Evolutionary conservation across 371 early-diverging fungal species (phyloP).

Genomic region (Amoeboaphelidium protococcarum): DNA sequence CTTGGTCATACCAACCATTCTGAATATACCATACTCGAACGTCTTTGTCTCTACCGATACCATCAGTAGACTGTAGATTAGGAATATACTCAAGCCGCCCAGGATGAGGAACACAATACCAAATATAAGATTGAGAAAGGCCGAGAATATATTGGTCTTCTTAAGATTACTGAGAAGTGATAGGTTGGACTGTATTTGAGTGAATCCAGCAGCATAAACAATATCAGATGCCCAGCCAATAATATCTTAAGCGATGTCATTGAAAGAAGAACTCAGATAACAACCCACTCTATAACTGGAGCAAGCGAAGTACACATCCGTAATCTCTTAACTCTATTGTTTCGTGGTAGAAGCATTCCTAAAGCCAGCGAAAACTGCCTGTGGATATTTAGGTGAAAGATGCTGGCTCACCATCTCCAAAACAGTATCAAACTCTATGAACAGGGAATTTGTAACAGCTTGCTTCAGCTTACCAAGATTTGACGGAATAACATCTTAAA

Average conservation of each 20-base stretch:
- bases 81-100: constrained; percentile 5
- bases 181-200: not conserved
- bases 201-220: constrained; percentile 3
- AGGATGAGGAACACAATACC: constrained; percentile 7
- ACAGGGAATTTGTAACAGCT: no score
- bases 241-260: constrained; percentile 1
- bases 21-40: constrained; percentile 9
- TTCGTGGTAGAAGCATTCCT: no score
- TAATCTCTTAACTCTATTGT: no score
- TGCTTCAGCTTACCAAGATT: no score
- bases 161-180: constrained; percentile 2
- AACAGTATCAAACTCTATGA: no score
- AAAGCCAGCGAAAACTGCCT: no score
- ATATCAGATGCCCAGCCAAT: constrained; percentile 6
- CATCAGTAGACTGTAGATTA: constrained; percentile 12
- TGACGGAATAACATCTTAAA: no score
- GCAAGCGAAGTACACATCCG: constrained; percentile 5
- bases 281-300: constrained; percentile 1
- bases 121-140: constrained; percentile 8
- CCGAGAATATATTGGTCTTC: constrained; percentile 2
- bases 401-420: no score
- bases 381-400: no score
- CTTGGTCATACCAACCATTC: constrained; percentile 11
- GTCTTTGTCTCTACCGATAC: constrained; percentile 9
- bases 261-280: constrained; percentile 2